Conservation (phyloP, 805 yeast species). For the Cyberlindnera petersonii region DNA sequence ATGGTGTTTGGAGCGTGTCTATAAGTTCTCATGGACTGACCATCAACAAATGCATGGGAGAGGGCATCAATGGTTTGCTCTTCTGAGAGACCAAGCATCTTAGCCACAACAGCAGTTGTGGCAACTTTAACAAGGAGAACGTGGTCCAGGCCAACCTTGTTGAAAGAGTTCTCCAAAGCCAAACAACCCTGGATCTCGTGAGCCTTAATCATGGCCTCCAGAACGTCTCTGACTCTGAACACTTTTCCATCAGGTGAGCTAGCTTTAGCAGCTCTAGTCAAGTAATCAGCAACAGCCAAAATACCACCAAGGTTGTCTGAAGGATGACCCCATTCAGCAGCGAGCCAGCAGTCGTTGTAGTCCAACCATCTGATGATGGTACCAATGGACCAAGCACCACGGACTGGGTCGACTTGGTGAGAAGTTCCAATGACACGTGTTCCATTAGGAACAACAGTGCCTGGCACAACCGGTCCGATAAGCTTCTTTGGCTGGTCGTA, state of each 20-base stretch:
- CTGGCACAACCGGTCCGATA: conserved; percentile 56
- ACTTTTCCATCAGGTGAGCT: conserved; percentile 36
- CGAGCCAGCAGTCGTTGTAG: conserved; percentile 62
- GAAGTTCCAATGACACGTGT: conserved; percentile 52
- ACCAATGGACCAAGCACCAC: conserved; percentile 57
- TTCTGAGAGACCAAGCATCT: conserved; percentile 45
- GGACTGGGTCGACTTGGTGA: conserved; percentile 49
- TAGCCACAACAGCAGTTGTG: conserved; percentile 55
- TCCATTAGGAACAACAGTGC: conserved; percentile 51
- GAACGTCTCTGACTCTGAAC: conserved; percentile 46
- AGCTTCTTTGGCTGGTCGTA: conserved; percentile 45
- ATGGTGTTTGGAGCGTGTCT: conserved; percentile 64
- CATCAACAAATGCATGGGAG: conserved; percentile 60
- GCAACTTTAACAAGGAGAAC: conserved; percentile 57
- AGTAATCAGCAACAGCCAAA: conserved; percentile 54
- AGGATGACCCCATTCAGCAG: conserved; percentile 72
- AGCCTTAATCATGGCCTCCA: conserved; percentile 58
- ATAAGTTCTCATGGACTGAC: conserved; percentile 55
- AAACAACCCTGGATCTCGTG: conserved; percentile 60
- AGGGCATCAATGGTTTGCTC: conserved; percentile 53
- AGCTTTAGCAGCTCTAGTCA: conserved; percentile 42
- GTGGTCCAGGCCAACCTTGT: conserved; percentile 57
- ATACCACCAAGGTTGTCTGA: conserved; percentile 59
- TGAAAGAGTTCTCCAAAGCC: conserved; percentile 58
- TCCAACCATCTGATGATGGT: conserved; percentile 58